A percentile compares a stretch with the other conserved stretches of the same genome.
phyloP scores from a whole-genome alignment of 1,284 basidiomycete species.

The Phylloporus sp. region DNA sequence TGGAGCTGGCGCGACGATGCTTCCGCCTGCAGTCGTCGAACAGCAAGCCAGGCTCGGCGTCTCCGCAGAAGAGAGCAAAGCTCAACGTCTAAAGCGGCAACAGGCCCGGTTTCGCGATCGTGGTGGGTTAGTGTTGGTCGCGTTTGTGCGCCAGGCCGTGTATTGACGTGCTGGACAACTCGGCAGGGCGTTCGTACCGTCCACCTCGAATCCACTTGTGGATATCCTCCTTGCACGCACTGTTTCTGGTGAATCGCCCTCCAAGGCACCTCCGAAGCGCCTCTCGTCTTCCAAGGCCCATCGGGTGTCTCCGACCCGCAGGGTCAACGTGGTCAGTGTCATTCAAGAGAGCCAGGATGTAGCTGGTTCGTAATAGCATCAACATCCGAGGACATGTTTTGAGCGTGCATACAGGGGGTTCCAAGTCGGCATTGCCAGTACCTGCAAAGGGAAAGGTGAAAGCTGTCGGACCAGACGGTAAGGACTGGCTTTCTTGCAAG shows the following conservation, averaged over 20 bases:
- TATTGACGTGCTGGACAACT: conserved; percentile 2
- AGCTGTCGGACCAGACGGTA: conserved; percentile 12
- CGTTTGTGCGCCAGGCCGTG: neutral
- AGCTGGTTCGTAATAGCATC: conserved; percentile 18
- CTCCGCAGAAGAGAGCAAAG: conserved; percentile 56
- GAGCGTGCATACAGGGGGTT: conserved; percentile 16
- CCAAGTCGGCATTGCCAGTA: conserved; percentile 11
- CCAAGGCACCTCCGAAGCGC: conserved; percentile 25
- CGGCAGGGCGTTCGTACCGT: conserved; percentile 44
- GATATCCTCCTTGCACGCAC: conserved; percentile 46
- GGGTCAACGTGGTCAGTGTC: neutral
- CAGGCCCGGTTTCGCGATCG: conserved; percentile 65
- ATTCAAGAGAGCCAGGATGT: neutral
- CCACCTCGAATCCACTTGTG: conserved; percentile 41
- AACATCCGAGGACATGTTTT: neutral
- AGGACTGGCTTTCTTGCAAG: neutral
- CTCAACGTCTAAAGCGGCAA: conserved; percentile 55
- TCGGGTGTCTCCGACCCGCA: conserved; percentile 7
- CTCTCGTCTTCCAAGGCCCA: conserved; percentile 16
- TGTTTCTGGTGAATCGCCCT: conserved; percentile 47
- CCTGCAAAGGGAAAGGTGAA: conserved; percentile 25
- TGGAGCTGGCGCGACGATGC: conserved; percentile 34
- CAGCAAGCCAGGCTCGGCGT: conserved; percentile 32
- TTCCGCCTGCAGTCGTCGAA: conserved; percentile 14
- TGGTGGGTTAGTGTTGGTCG: conserved; percentile 54